Evolutionary conservation across 768 basidiomycete genomes (phyloP).

Genomic region (Trametes villosa): DNA sequence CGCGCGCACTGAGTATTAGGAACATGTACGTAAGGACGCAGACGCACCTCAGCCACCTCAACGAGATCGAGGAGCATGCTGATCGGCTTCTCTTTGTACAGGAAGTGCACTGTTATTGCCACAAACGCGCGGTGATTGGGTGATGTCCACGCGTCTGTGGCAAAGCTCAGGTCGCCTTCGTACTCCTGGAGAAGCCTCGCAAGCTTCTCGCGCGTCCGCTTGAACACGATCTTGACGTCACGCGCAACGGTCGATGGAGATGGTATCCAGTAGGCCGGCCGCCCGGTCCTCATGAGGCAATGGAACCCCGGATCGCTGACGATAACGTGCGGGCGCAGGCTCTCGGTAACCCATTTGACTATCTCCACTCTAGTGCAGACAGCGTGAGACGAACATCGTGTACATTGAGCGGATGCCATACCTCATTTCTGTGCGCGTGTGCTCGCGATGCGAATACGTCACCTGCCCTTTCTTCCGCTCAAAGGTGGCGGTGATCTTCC

Average conservation of each 20-base stretch:
- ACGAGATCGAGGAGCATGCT: not conserved
- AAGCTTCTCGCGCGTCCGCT: slow-evolving; percentile 23
- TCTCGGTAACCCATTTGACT: slow-evolving; percentile 43
- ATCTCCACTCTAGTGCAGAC: slow-evolving; percentile 31
- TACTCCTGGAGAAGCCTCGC: slow-evolving; percentile 28
- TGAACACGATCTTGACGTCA: slow-evolving; percentile 38
- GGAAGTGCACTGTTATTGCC: not conserved
- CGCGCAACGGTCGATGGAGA: slow-evolving; percentile 36
- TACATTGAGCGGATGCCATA: not conserved
- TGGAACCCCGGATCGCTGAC: slow-evolving; percentile 40
- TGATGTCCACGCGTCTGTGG: slow-evolving; percentile 20
- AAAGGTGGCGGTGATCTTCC: slow-evolving; percentile 33
- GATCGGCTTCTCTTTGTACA: not conserved
- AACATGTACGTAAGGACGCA: not conserved
- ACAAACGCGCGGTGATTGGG: not conserved
- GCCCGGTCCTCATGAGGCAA: slow-evolving; percentile 39
- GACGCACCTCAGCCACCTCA: not conserved
- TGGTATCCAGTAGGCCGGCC: slow-evolving; percentile 41
- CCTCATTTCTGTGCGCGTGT: slow-evolving; percentile 30
- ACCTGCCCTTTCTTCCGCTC: slow-evolving; percentile 35
- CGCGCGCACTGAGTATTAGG: too few relatives aligned
- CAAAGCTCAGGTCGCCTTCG: slow-evolving; percentile 34
- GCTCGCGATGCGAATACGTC: slow-evolving; percentile 36
- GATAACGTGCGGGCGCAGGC: slow-evolving; percentile 37
- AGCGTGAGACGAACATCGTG: not conserved